Evolutionary conservation across 305 asterid genomes (phyloP).

Genomic region (Fraxinus platypoda): DNA sequence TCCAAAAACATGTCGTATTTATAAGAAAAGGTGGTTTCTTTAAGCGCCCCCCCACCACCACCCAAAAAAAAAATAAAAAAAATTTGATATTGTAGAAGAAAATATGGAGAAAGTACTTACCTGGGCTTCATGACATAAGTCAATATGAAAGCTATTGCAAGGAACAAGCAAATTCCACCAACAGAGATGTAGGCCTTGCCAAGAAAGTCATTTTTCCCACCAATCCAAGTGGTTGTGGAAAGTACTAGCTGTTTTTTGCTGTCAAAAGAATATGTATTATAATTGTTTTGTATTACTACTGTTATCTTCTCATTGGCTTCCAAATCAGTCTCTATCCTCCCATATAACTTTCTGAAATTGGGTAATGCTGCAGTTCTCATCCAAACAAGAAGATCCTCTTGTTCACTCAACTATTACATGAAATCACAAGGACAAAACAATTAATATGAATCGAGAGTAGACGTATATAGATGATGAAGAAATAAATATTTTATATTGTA

Average conservation of each 20-base stretch:
- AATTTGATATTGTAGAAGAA: neutral
- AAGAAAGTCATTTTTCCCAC: slow-evolving; percentile 74
- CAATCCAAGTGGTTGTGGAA: slow-evolving; percentile 87
- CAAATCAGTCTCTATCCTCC: slow-evolving; percentile 68
- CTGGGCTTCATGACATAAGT: slow-evolving; percentile 71
- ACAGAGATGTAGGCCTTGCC: slow-evolving; percentile 62
- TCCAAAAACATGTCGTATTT: neutral
- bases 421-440: neutral
- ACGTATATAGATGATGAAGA: neutral
- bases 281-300: slow-evolving; percentile 62
- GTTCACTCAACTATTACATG: slow-evolving; percentile 64
- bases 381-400: slow-evolving; percentile 93
- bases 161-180: slow-evolving; percentile 62
- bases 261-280: slow-evolving; percentile 67
- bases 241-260: slow-evolving; percentile 70
- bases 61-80: no score
- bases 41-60: no score
- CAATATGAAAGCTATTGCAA: slow-evolving; percentile 57
- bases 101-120: slow-evolving; percentile 21
- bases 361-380: slow-evolving; percentile 86
- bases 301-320: slow-evolving; percentile 61
- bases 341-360: slow-evolving; percentile 70
- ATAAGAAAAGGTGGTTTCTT: no score
- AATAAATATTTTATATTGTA: neutral
- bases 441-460: neutral